Percentiles rank a stretch among this genome's conserved stretches.
Conservation (phyloP, 2,329 filamentous ascomycete genomes). For the Fusarium fracticaudum region DNA sequence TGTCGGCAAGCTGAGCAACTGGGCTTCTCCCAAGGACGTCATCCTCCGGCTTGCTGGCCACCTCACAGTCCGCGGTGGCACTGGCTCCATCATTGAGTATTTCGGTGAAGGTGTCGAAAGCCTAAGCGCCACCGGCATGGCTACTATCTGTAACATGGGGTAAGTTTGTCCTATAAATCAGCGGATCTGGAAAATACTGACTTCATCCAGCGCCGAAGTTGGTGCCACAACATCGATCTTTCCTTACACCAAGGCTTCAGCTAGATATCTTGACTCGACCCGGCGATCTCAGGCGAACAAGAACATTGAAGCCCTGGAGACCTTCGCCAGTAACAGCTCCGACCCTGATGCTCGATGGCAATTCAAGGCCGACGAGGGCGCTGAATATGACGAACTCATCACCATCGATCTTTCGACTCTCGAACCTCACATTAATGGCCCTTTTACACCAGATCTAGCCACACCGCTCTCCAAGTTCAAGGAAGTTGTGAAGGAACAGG, state of each 20-base stretch:
- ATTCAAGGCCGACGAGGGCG: conserved; percentile 80
- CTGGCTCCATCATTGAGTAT: conserved; percentile 94
- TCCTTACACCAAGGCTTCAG: conserved; percentile 86
- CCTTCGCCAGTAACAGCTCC: conserved; percentile 57
- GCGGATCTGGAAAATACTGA: background rate
- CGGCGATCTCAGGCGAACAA: conserved; percentile 72
- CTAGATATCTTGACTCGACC: conserved; percentile 87
- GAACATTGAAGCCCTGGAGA: conserved; percentile 70
- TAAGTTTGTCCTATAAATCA: background rate
- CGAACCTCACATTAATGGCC: conserved; percentile 98
- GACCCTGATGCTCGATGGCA: conserved; percentile 64
- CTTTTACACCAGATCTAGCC: conserved; percentile 97
- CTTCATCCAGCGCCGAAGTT: conserved; percentile 69
- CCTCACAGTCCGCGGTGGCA: conserved; percentile 92
- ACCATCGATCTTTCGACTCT: conserved; percentile 96
- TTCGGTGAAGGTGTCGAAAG: conserved; percentile 89
- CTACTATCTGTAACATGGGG: conserved; percentile 89
- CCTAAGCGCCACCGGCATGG: conserved; percentile 92
- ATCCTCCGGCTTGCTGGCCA: conserved; percentile 90
- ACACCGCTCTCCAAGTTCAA: conserved; percentile 98
- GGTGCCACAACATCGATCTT: conserved; percentile 97
- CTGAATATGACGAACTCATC: conserved; percentile 94
- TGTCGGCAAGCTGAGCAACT: conserved; percentile 84
- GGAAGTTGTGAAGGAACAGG: conserved; percentile 91
- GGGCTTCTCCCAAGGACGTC: conserved; percentile 95